Conservation (phyloP, 148 eudicot genomes). For the Vaccinium vitisidaea region DNA sequence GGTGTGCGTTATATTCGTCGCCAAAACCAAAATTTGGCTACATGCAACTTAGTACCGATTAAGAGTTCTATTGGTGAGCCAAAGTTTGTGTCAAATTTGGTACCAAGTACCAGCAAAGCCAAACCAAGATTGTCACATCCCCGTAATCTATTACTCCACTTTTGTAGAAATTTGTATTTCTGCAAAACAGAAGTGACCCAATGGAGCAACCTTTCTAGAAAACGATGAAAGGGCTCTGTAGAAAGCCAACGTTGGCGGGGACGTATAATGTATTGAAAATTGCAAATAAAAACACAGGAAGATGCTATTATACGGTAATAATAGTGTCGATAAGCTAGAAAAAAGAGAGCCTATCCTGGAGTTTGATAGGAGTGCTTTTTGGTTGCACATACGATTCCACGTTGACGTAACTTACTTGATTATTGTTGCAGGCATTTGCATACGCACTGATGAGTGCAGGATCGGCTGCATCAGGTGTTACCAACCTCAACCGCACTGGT, state of each 20-base stretch:
- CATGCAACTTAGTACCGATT: background rate
- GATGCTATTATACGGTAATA: background rate
- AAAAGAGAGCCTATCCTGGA: background rate
- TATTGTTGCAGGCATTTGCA: constrained; percentile 57
- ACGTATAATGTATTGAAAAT: background rate
- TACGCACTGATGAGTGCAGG: constrained; percentile 85
- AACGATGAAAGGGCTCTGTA: background rate
- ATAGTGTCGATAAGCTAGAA: background rate
- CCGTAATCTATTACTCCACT: background rate
- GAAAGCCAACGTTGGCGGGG: background rate
- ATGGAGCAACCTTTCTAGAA: background rate
- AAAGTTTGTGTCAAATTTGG: background rate
- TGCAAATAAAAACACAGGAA: background rate
- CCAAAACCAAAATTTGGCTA: background rate
- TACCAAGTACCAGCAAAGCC: background rate
- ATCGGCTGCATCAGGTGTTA: constrained; percentile 90
- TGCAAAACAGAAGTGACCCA: background rate
- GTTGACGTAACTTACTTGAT: background rate
- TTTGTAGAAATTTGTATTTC: background rate
- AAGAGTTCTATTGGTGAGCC: background rate
- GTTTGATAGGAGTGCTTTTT: background rate
- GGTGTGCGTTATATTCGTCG: background rate
- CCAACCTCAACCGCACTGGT: constrained; percentile 81
- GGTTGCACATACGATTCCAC: too few relatives aligned
- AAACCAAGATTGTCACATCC: background rate